These are phyloP conservation scores for Hyaloscypha finlandica DNA, from an alignment of 495 filamentous ascomycete genomes.

Conservation along the genomic window DNA sequence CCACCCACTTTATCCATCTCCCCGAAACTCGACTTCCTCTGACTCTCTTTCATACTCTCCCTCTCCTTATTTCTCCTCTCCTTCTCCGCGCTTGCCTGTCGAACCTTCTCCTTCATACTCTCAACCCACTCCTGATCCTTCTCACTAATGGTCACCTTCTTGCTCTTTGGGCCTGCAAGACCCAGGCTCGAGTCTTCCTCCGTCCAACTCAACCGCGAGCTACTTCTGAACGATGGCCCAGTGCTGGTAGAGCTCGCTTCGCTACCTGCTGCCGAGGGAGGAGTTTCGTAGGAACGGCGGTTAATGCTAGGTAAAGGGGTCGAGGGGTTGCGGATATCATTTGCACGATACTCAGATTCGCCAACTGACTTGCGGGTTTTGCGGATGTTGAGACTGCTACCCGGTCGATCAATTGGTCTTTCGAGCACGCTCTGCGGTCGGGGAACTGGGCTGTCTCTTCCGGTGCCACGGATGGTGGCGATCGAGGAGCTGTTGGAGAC, in stretches of 20 bases:
- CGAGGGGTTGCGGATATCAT: slow-evolving; percentile 19
- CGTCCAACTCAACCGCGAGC: slow-evolving; percentile 50
- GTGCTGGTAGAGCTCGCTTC: slow-evolving; percentile 27
- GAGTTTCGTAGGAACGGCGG: slow-evolving; percentile 28
- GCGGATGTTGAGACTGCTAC: slow-evolving; percentile 46
- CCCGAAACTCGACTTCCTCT: slow-evolving; percentile 48
- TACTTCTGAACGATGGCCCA: slow-evolving; percentile 43
- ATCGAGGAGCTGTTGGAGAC: slow-evolving; percentile 24
- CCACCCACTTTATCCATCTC: slow-evolving; percentile 57
- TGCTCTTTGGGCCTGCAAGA: slow-evolving; percentile 61
- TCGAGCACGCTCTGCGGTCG: slow-evolving; percentile 32
- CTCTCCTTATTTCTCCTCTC: slow-evolving; percentile 26
- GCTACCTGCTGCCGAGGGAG: slow-evolving; percentile 36
- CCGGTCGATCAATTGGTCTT: slow-evolving; percentile 35
- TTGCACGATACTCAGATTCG: slow-evolving; percentile 18
- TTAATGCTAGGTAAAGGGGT: slow-evolving; percentile 21
- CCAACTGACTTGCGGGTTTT: slow-evolving; percentile 47
- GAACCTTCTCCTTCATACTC: slow-evolving; percentile 68
- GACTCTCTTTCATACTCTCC: slow-evolving; percentile 5
- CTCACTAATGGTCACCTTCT: slow-evolving; percentile 59
- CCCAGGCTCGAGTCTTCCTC: slow-evolving; percentile 60
- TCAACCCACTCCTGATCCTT: slow-evolving; percentile 73
- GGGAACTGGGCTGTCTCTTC: slow-evolving; percentile 40
- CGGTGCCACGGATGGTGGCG: slow-evolving; percentile 22
- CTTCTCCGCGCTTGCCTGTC: slow-evolving; percentile 52